Evolutionary conservation across 192 early-diverging fungal genomes (phyloP), one percentile per base, ranked within the genome.

Genomic region (Coemansia aciculifera): DNA sequence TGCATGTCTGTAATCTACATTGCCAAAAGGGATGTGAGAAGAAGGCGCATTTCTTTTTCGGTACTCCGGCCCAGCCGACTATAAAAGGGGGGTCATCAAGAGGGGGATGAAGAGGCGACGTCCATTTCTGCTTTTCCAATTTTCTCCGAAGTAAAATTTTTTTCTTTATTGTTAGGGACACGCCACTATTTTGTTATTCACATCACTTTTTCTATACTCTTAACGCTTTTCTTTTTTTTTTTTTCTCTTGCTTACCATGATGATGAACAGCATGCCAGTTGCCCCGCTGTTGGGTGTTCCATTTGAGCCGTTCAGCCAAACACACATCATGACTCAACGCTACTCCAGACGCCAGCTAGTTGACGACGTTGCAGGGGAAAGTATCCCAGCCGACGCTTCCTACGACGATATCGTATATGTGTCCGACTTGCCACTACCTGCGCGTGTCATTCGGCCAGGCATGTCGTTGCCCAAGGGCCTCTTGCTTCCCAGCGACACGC

Each of bases 281-380:
- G 57, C 78, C n/a, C 63, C 64, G 7, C n/a, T 39, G 23, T 15
- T 67, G 36, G 73, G 74, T 4, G 39, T 81, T 59, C 73, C 79
- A 2, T 75, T 81, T 64, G 79, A 72, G 67, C 73, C 74, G 13
- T 73, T 72, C 61, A 64, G 69, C 34, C 37, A 67, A 19, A 68
- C 43, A 39, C 79, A 81, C 32, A 46, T 52, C 0, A 42, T 75
- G 67, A 67, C 73, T 32, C 42, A 75, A 19, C 69, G 78, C 11
- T 81, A 81, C 60, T 72, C 48, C 12, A 27, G 66, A 40, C 78
- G 78, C 10, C 63, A 56, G 61, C 63, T 81, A 3, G 61, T 81
- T 17, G 78, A 81, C 71, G 78, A 81, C 37, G 59, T 81, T 24
- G 78, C 78, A 1, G 78, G 78, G 36, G 78, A 81, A 63, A 67